Percentiles rank a stretch among this genome's conserved stretches.
Evolutionary conservation across 257 asterid species (phyloP).

Genomic region (Schizonepeta tenuifolia): DNA sequence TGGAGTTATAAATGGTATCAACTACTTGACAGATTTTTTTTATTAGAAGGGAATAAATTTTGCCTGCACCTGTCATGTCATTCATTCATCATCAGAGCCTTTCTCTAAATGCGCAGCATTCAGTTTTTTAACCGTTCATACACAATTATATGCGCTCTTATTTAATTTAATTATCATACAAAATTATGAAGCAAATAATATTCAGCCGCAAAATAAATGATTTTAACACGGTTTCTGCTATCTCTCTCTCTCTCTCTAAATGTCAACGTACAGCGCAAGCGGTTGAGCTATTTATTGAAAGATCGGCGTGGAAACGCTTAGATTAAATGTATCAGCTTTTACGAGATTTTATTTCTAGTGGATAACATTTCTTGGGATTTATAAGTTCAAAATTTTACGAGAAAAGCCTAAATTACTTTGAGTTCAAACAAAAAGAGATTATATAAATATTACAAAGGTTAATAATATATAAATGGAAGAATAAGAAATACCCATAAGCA

Average conservation of each 20-base stretch:
- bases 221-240: slow-evolving; percentile 20
- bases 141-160: not conserved
- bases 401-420: too few species aligned
- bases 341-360: too few species aligned
- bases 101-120: slow-evolving; percentile 26
- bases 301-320: not conserved
- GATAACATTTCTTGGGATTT: too few species aligned
- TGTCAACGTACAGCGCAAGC: slow-evolving; percentile 13
- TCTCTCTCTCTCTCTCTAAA: not conserved
- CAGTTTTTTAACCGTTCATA: slow-evolving; percentile 37
- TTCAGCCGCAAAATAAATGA: not conserved
- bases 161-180: not conserved
- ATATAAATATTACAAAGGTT: too few species aligned
- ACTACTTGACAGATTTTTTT: slow-evolving; percentile 25
- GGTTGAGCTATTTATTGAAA: slow-evolving; percentile 21
- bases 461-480: too few species aligned
- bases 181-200: slow-evolving; percentile 19
- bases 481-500: too few species aligned
- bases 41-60: slow-evolving; percentile 27
- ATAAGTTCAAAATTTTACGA: too few species aligned
- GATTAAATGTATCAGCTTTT: not conserved
- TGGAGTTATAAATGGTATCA: slow-evolving; percentile 32
- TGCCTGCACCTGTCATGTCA: slow-evolving; percentile 26
- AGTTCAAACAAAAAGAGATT: too few species aligned
- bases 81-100: not conserved